Conservation (phyloP, 2,329 filamentous ascomycete species). For the Cordyceps cateniannulata region DNA sequence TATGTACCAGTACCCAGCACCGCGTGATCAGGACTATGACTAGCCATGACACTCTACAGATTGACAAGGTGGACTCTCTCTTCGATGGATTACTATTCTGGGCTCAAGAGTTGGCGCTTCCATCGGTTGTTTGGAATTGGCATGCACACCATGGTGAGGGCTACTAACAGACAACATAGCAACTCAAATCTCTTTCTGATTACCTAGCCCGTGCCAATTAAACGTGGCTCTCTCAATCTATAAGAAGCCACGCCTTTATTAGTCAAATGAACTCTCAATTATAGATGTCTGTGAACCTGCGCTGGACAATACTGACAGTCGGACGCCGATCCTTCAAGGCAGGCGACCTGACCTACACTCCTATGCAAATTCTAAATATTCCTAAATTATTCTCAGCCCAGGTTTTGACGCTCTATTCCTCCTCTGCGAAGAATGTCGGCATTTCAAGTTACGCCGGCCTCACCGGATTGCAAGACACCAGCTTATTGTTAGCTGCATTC, state of each 20-base stretch:
- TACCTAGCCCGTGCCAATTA: too few relatives aligned
- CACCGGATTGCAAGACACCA: background rate
- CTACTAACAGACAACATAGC: too few relatives aligned
- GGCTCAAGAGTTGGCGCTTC: background rate
- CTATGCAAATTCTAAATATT: background rate
- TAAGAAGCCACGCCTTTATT: too few relatives aligned
- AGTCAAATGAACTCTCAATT: too few relatives aligned
- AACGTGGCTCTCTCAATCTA: too few relatives aligned
- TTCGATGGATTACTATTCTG: background rate
- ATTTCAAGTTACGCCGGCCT: background rate
- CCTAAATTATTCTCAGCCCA: background rate
- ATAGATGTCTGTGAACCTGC: too few relatives aligned
- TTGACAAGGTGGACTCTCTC: constrained; percentile 1
- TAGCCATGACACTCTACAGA: background rate
- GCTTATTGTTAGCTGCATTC: background rate
- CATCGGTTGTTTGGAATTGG: background rate
- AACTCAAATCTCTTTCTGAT: too few relatives aligned
- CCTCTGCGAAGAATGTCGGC: background rate
- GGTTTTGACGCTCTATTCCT: background rate
- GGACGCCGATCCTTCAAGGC: too few relatives aligned
- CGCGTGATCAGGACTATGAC: background rate
- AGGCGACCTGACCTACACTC: too few relatives aligned
- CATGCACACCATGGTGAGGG: background rate
- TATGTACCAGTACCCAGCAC: background rate
- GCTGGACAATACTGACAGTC: too few relatives aligned